A percentile compares a stretch with the other conserved stretches of the same genome.
Conservation (phyloP, 73 alveolate genomes). For the Halteria grandinella region DNA sequence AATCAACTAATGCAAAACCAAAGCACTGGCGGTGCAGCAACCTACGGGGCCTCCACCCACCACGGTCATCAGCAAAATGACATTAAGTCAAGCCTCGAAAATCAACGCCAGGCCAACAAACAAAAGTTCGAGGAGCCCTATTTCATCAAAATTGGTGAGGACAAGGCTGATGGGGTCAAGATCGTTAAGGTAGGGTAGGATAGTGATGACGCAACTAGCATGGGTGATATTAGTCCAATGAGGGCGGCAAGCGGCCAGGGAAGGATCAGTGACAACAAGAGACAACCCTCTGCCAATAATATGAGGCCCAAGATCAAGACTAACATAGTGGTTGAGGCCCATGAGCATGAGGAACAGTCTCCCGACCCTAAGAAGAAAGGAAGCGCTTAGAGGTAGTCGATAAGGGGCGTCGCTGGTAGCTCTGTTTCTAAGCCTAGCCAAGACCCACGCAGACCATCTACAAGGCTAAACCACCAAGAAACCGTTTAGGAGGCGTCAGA, state of each 20-base stretch:
- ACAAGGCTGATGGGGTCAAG: not conserved
- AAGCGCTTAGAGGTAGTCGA: no score
- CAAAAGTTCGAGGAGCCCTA: conserved; percentile 36
- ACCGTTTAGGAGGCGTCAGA: no score
- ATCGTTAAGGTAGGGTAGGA: conserved; percentile 7
- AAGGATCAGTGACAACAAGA: conserved; percentile 19
- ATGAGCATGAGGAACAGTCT: conserved; percentile 12
- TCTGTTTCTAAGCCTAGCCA: no score
- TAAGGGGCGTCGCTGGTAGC: no score
- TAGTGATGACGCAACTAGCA: conserved; percentile 10
- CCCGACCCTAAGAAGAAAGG: not conserved
- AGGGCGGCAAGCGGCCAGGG: conserved; percentile 25
- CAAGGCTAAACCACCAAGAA: no score
- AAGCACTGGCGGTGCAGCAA: no score
- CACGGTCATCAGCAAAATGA: conserved; percentile 3
- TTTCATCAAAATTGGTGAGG: conserved; percentile 15
- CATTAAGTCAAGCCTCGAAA: conserved; percentile 7
- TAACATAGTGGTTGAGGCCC: not conserved
- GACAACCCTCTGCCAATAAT: not conserved
- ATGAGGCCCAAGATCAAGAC: not conserved
- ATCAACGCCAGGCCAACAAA: not conserved
- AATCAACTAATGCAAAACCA: no score
- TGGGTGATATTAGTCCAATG: not conserved
- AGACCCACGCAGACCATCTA: no score
- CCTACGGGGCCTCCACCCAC: conserved; percentile 13